Evolutionary conservation across 2,329 filamentous ascomycete species (phyloP).

Genomic region (Penicillium fuscoglaucum): DNA sequence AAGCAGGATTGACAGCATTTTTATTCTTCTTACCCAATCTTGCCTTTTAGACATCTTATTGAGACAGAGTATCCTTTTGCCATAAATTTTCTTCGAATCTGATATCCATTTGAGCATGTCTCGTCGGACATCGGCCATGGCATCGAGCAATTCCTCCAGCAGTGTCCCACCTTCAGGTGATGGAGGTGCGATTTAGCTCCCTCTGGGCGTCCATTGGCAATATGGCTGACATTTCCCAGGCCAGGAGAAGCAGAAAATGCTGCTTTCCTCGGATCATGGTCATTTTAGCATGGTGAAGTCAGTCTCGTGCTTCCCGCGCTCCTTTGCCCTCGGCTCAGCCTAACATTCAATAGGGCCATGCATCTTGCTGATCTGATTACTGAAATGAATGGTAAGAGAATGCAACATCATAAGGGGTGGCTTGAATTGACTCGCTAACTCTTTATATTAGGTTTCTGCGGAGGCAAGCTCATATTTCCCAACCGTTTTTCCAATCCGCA

Average conservation of each 20-base stretch:
- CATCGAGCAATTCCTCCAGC: conserved; percentile 34
- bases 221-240: conserved; percentile 31
- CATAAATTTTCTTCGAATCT: conserved; percentile 8
- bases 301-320: conserved; percentile 18
- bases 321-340: conserved; percentile 2
- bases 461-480: conserved; percentile 40
- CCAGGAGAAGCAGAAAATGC: conserved; percentile 52
- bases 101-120: conserved; percentile 37
- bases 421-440: conserved; percentile 20
- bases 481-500: conserved; percentile 4
- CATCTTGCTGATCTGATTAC: conserved; percentile 54
- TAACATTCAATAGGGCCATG: conserved; percentile 41
- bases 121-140: conserved; percentile 40
- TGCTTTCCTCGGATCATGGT: conserved; percentile 49
- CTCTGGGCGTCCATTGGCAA: conserved; percentile 7
- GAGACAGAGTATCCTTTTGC: conserved; percentile 2
- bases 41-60: conserved; percentile 9
- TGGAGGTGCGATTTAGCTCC: conserved; percentile 34
- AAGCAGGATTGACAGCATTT: conserved; percentile 28
- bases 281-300: conserved; percentile 55
- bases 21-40: conserved; percentile 16
- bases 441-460: conserved; percentile 46
- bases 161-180: conserved; percentile 32
- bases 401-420: not conserved
- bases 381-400: conserved; percentile 49